These are phyloP conservation scores for Claviceps citrina DNA, from an alignment of 2,329 filamentous ascomycete genomes.

Conservation along the genomic window DNA sequence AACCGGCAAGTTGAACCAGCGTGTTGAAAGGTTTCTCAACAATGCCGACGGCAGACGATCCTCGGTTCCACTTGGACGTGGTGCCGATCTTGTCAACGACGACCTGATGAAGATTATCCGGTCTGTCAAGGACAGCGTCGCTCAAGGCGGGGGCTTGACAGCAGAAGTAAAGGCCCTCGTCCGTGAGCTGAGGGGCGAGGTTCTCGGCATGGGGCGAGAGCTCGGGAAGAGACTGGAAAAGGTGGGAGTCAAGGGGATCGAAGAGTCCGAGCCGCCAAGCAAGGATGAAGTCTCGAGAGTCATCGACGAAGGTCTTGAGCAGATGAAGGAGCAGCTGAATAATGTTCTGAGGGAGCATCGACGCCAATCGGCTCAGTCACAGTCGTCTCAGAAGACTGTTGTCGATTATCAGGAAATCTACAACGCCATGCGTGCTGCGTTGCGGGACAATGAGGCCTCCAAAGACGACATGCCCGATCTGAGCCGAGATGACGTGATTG, in stretches of 20 bases:
- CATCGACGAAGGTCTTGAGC: slow-evolving; percentile 63
- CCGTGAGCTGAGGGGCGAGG: slow-evolving; percentile 77
- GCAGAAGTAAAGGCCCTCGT: slow-evolving; percentile 85
- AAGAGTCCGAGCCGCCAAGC: slow-evolving; percentile 35
- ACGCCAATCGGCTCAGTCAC: slow-evolving; percentile 49
- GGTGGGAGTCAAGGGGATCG: slow-evolving; percentile 30
- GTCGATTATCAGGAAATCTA: slow-evolving; percentile 77
- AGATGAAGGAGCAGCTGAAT: slow-evolving; percentile 75
- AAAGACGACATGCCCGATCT: slow-evolving; percentile 27
- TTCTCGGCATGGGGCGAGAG: slow-evolving; percentile 86
- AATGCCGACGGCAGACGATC: slow-evolving; percentile 26
- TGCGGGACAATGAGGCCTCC: slow-evolving; percentile 42
- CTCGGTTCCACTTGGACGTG: slow-evolving; percentile 25
- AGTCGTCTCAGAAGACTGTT: slow-evolving; percentile 40
- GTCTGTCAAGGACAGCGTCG: slow-evolving; percentile 79
- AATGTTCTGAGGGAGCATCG: slow-evolving; percentile 62
- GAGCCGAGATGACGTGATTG: slow-evolving; percentile 68
- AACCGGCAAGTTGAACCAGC: slow-evolving; percentile 21
- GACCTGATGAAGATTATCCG: slow-evolving; percentile 72
- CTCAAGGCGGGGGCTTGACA: slow-evolving; percentile 75
- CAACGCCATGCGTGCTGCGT: slow-evolving; percentile 63
- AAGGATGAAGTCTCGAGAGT: slow-evolving; percentile 60
- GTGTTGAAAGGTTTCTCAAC: slow-evolving; percentile 30
- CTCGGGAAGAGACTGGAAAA: slow-evolving; percentile 77
- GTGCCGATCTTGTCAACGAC: slow-evolving; percentile 49